Conservation (phyloP, 805 yeast genomes). For the Teunomyces atbi region DNA sequence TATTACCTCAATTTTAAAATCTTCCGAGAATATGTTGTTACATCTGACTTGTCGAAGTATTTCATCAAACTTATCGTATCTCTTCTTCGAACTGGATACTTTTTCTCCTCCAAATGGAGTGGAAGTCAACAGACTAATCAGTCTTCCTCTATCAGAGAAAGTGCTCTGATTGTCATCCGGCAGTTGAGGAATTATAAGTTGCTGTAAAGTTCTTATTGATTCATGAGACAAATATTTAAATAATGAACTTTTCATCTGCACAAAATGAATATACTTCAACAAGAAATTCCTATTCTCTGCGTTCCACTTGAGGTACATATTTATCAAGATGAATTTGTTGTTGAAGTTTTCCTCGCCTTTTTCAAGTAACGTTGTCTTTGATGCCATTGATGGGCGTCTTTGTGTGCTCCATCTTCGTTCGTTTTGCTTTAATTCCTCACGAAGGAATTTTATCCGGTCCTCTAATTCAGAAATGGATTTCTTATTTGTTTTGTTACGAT, state of each 20-base stretch:
- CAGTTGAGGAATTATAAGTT: not conserved
- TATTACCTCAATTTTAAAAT: slow-evolving; percentile 36
- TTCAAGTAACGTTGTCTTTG: not conserved
- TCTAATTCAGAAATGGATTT: slow-evolving; percentile 8
- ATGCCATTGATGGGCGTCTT: not conserved
- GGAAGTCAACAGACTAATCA: not conserved
- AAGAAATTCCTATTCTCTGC: slow-evolving; percentile 31
- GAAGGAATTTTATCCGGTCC: slow-evolving; percentile 20
- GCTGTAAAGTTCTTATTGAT: slow-evolving; percentile 27
- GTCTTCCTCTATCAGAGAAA: not conserved
- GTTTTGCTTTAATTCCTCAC: slow-evolving; percentile 7
- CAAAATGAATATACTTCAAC: slow-evolving; percentile 37
- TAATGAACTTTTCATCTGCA: slow-evolving; percentile 26
- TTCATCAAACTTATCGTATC: slow-evolving; percentile 30
- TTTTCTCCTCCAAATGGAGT: not conserved
- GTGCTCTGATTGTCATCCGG: not conserved
- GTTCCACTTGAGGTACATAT: slow-evolving; percentile 45
- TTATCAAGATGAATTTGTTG: slow-evolving; percentile 36
- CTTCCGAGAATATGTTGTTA: slow-evolving; percentile 34
- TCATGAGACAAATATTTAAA: slow-evolving; percentile 34
- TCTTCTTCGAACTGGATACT: slow-evolving; percentile 3
- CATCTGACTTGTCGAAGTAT: slow-evolving; percentile 22
- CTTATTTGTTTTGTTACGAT: slow-evolving; percentile 9
- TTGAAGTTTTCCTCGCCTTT: slow-evolving; percentile 22
- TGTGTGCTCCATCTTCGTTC: not conserved